A percentile compares a stretch with the other conserved stretches of the same genome.
Conservation (phyloP, 768 basidiomycete genomes). For the Panaeolus cyanescens region DNA sequence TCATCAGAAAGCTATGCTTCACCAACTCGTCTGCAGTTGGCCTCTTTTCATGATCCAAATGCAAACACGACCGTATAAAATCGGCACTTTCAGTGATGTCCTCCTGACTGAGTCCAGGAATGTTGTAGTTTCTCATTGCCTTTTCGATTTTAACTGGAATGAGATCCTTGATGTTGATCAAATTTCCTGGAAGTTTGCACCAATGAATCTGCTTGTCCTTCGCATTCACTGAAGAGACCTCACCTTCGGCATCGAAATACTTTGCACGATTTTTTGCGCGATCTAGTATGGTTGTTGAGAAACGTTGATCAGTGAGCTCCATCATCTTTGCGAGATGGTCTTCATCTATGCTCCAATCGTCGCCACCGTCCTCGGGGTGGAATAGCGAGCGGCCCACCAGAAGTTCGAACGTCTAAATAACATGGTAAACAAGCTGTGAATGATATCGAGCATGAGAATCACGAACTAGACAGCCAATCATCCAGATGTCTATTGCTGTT, state of each 20-base stretch:
- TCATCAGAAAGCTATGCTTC: constrained; percentile 4
- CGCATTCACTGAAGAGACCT: not conserved
- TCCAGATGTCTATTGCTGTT: constrained; percentile 49
- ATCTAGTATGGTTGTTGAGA: constrained; percentile 14
- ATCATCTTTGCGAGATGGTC: constrained; percentile 30
- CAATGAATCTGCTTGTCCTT: too few species aligned
- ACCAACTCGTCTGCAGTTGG: constrained; percentile 3
- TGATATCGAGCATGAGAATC: not conserved
- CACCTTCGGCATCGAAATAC: constrained; percentile 9
- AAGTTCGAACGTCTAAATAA: constrained; percentile 20
- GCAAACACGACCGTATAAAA: constrained; percentile 10
- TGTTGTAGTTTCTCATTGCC: constrained; percentile 7
- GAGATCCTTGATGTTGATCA: not conserved
- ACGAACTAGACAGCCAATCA: constrained; percentile 9
- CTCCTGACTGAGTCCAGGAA: constrained; percentile 1
- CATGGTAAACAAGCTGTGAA: not conserved
- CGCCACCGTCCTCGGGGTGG: constrained; percentile 16
- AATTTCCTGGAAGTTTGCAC: constrained; percentile 8
- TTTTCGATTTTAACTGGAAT: constrained; percentile 4
- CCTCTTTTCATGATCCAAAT: constrained; percentile 2
- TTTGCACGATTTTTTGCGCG: constrained; percentile 6
- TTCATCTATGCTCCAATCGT: constrained; percentile 20
- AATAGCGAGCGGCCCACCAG: constrained; percentile 24
- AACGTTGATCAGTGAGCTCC: constrained; percentile 26
- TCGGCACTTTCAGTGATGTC: constrained; percentile 7